Evolutionary conservation across 208 protist genomes (phyloP), one percentile per base, ranked within the genome.

Genomic region (Angomonas ambiguus): DNA sequence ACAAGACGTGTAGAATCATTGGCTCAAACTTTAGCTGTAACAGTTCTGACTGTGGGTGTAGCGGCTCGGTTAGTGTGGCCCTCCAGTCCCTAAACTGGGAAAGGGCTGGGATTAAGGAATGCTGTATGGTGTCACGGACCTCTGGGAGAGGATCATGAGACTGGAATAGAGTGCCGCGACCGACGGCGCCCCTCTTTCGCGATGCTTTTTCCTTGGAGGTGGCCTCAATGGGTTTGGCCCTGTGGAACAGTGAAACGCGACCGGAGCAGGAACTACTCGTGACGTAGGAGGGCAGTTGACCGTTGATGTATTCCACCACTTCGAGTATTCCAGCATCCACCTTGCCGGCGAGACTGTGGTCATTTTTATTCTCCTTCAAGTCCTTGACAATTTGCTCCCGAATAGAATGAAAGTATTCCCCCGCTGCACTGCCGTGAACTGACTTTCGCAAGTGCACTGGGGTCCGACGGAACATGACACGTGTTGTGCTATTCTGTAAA

Each of bases 21-120:
- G 89, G 89, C 64, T 92, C 80, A 59, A 91, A 95, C 76, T 92
- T 92, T 1, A 92, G 62, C 73, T 92, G 82, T 41, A 95, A 63
- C 51, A 95, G 63, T 68, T 92, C 85, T 25, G 80, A 79, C 33
- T 63, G 62, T 25, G 56, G 41, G 6, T 80, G 51, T 11, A 71
- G 51, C n/a, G 67, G 53, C 24, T 67, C 69, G 24, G 48, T 6
- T 57, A 34, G 2, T 28, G 51, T 55, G n/a, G 28, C 27, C 2
- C 83, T 77, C 83, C 88, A 91, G 22, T 25, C 34, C 63, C 69
- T 69, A 35, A 87, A 91, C 34, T 32, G 2, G 18, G 64, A 41
- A 22, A 94, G 49, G 0, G 72, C 77, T 2, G 84, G 82, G 22
- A 77, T 51, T 24, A 91, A 33, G 11, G 49, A 10, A 11, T 63